Conservation (phyloP, 352 stramenopile genomes). For the Globisporangium middletonii region DNA sequence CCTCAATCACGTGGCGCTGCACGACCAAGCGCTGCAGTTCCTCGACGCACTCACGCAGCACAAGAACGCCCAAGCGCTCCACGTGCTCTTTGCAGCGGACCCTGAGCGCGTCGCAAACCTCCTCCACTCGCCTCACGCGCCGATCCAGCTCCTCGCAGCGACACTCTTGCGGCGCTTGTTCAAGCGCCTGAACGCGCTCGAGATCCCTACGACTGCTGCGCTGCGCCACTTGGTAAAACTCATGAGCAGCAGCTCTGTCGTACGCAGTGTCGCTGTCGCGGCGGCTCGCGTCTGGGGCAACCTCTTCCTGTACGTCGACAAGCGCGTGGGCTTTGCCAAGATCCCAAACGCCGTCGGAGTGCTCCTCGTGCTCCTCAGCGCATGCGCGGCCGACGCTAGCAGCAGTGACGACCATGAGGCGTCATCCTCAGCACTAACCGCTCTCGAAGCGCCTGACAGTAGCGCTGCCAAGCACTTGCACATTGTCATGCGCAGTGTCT, state of each 20-base stretch:
- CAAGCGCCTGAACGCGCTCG: slow-evolving; percentile 37
- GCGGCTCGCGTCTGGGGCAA: slow-evolving; percentile 60
- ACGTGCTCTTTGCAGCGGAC: slow-evolving; percentile 33
- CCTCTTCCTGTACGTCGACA: slow-evolving; percentile 52
- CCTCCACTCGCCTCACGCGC: slow-evolving; percentile 27
- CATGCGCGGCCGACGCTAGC: slow-evolving; percentile 8
- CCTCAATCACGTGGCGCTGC: slow-evolving; percentile 26
- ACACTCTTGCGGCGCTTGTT: slow-evolving; percentile 50
- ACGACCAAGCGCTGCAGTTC: slow-evolving; percentile 43
- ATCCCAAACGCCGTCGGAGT: slow-evolving; percentile 27
- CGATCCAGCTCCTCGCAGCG: slow-evolving; percentile 23
- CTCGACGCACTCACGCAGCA: slow-evolving; percentile 34
- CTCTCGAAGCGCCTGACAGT: neutral
- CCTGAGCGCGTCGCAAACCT: slow-evolving; percentile 55
- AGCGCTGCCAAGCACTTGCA: slow-evolving; percentile 25
- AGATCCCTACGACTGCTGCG: slow-evolving; percentile 32
- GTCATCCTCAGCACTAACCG: neutral
- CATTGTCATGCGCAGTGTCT: slow-evolving; percentile 20
- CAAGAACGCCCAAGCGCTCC: slow-evolving; percentile 44
- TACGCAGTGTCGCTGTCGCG: slow-evolving; percentile 16
- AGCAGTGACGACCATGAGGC: neutral
- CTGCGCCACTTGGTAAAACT: slow-evolving; percentile 43
- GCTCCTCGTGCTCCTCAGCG: slow-evolving; percentile 33
- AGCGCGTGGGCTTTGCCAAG: slow-evolving; percentile 36
- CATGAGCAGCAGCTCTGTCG: slow-evolving; percentile 8